Conservation (phyloP, 768 basidiomycete genomes). For the Termitomyces sp. region DNA sequence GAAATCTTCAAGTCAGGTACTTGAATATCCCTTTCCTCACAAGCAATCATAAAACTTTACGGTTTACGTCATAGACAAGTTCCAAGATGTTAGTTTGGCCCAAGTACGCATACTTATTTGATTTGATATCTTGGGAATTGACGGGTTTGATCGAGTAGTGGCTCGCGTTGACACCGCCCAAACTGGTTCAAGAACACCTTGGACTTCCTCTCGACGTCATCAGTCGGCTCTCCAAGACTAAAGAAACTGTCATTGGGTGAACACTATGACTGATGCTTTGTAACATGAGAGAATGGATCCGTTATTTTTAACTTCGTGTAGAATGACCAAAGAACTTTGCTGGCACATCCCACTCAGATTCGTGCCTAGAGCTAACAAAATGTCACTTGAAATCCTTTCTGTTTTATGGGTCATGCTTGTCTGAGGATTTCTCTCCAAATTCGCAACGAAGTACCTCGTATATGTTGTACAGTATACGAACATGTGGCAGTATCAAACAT, state of each 20-base stretch:
- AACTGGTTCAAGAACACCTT: constrained; percentile 12
- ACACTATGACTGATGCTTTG: neutral
- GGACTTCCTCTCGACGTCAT: constrained; percentile 14
- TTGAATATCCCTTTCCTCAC: neutral
- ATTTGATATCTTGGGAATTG: neutral
- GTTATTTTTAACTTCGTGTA: neutral
- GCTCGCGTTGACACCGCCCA: constrained; percentile 17
- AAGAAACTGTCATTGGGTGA: constrained; percentile 28
- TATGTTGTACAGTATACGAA: neutral
- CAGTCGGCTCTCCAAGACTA: constrained; percentile 31
- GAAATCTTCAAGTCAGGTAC: constrained; percentile 41
- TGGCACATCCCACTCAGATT: neutral
- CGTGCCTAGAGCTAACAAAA: neutral
- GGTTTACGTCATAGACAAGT: constrained; percentile 15
- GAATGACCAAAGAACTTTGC: neutral
- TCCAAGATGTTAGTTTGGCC: constrained; percentile 35
- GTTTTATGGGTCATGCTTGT: neutral
- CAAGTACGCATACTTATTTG: constrained; percentile 27
- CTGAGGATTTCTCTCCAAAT: neutral
- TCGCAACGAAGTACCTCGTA: neutral
- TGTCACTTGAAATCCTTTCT: neutral
- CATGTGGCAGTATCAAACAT: neutral
- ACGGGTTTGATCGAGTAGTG: constrained; percentile 12
- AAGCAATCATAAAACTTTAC: neutral
- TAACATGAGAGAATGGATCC: neutral